Percentiles rank a stretch among this genome's conserved stretches.
Evolutionary conservation across 1,139 yeast genomes (phyloP).

Genomic region (Pichia sp.): DNA sequence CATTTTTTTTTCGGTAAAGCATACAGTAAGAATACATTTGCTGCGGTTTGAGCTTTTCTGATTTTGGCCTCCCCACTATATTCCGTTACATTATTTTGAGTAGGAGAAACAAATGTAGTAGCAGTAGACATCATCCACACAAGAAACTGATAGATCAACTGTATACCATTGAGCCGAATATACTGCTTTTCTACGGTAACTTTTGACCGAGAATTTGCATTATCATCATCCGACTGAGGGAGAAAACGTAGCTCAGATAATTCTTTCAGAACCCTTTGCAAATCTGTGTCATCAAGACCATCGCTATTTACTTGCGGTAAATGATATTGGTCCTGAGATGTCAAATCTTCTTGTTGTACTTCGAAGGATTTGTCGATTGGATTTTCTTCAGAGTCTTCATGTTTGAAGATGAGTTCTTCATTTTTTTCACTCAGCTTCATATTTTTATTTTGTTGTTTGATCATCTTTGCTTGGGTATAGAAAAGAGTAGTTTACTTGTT

Average conservation of each 20-base stretch:
- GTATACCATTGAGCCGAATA: neutral
- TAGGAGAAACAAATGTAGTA: neutral
- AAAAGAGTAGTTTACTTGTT: no score
- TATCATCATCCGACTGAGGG: neutral
- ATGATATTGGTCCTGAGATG: no score
- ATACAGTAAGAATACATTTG: neutral
- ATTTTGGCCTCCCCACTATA: neutral
- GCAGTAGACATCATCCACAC: neutral
- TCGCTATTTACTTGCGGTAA: no score
- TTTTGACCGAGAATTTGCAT: neutral
- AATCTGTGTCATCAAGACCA: no score
- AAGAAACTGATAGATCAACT: neutral
- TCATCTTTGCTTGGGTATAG: no score
- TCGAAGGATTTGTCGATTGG: no score
- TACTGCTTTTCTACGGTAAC: neutral
- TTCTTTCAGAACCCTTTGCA: neutral
- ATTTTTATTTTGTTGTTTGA: no score
- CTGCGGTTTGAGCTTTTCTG: neutral
- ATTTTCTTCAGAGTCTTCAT: no score
- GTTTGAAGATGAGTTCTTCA: no score
- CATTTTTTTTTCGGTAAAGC: neutral
- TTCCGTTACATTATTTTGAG: neutral
- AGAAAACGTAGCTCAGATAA: neutral
- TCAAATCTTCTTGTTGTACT: no score
- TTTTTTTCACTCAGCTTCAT: no score